Base-by-base conservation (phyloP, 2,329 filamentous ascomycete genomes). In the Eurotiales sp. region DNA sequence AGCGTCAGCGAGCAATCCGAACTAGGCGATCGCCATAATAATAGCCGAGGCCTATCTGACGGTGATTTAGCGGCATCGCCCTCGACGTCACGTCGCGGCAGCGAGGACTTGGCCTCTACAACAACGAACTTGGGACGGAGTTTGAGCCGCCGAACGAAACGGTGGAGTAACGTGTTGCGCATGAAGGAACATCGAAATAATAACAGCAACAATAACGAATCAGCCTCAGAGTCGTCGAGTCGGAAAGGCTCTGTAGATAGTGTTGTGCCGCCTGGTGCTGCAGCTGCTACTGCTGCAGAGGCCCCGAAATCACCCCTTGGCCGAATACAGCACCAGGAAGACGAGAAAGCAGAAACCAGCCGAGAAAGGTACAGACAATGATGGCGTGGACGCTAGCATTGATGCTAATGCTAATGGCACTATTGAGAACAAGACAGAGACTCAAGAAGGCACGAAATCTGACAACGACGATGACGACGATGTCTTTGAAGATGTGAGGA, bases 121-220 rank as follows among this genome's bases (percentile, higher is more conserved):
- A 47, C 12, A 14, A 37, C 32, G 30, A 42, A 17, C 40, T 23
- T 50, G 15, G 21, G 22, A 11, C 46, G 52, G 25, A 54, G 43
- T 34, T 32, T 46, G 21, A 51, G 52, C 23, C 52, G 52, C 32
- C 37, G 52, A 30, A 37, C 34, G 34, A 50, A 53, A 36, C 37
- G 52, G n/a, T 54, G 52, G 52, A 54, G 52, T 17, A 54, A 34
- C 27, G 52, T 54, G 14, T 21, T 54, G 2, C 52, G 42, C 22
- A 43, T 37, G 32, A 54, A 53, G 25, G 51, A 53, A 19, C 15
- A 30, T 22, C 21, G 34, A 37, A 19, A 37, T 37, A 19, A 11
- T 19, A 34, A 34, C 12, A 34, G 12, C 12, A 34, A n/a, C 15
- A 15, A n/a, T 36, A 37, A 37, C 14, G 23, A 46, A 15, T 55